Conservation (phyloP, 371 early-diverging fungal species). For the Syncephalastrum contaminatum region DNA sequence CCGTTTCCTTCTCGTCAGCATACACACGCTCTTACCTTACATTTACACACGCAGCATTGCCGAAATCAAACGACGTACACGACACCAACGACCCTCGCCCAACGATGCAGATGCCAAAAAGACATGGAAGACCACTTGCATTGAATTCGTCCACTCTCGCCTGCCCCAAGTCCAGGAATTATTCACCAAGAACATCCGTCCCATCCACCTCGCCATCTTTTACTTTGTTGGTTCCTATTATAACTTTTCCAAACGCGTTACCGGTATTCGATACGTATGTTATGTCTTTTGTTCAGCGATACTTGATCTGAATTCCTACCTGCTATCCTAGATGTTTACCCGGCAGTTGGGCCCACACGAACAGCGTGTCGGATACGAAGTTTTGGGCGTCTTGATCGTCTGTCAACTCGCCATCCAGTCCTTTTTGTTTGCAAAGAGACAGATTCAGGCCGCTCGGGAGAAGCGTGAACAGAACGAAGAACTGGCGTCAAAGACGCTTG, state of each 20-base stretch:
- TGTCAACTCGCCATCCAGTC: constrained; percentile 66
- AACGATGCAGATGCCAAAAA: constrained; percentile 6
- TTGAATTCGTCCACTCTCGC: constrained; percentile 4
- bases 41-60: constrained; percentile 49
- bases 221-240: constrained; percentile 84
- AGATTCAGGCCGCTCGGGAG: constrained; percentile 13
- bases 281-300: not conserved
- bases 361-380: constrained; percentile 77
- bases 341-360: constrained; percentile 76
- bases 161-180: constrained; percentile 35
- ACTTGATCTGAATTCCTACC: not conserved
- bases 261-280: constrained; percentile 76
- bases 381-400: constrained; percentile 77
- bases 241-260: constrained; percentile 71
- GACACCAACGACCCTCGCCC: constrained; percentile 8
- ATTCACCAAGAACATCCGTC: constrained; percentile 42
- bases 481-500: constrained; percentile 11
- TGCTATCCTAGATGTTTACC: constrained; percentile 66
- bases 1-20: constrained; percentile 51
- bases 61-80: constrained; percentile 45
- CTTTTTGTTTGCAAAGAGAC: constrained; percentile 36
- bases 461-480: constrained; percentile 12
- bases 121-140: not conserved
- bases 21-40: constrained; percentile 60
- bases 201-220: constrained; percentile 77